phyloP scores from a whole-genome alignment of 139 green algal species.

The Micractinium sp. region DNA sequence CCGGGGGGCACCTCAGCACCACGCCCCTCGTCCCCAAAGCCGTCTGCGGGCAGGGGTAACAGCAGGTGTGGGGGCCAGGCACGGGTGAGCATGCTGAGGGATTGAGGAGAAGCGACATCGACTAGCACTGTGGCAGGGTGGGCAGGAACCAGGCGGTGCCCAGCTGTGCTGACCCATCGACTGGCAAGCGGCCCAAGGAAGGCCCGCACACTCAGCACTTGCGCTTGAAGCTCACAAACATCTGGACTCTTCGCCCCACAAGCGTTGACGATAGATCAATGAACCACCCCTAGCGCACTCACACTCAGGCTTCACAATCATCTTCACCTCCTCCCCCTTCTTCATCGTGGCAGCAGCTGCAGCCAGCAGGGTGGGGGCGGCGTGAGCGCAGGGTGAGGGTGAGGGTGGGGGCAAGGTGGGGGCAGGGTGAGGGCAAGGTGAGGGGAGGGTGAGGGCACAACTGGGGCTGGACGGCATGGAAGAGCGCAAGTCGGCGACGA shows the following conservation, averaged over 20 bases:
- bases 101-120: no score
- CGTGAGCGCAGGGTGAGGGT: not conserved
- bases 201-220: no score
- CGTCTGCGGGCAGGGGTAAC: slow-evolving; percentile 50
- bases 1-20: slow-evolving; percentile 60
- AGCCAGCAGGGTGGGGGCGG: slow-evolving; percentile 51
- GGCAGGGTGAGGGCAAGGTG: no score
- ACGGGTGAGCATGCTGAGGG: no score
- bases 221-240: not conserved
- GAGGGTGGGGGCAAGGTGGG: no score
- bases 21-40: slow-evolving; percentile 67
- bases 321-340: slow-evolving; percentile 65
- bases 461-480: no score
- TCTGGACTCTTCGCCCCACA: no score
- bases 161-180: not conserved
- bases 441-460: no score
- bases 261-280: not conserved
- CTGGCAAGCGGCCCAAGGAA: no score
- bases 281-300: not conserved
- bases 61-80: not conserved
- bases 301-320: slow-evolving; percentile 72
- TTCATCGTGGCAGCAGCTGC: slow-evolving; percentile 84
- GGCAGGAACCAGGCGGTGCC: no score
- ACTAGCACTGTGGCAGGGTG: no score
- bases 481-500: no score